A percentile compares a stretch with the other conserved stretches of the same genome.
These are phyloP conservation scores for Aspergillus nidulans DNA, from an alignment of 495 filamentous ascomycete genomes.

Conservation along the genomic window DNA sequence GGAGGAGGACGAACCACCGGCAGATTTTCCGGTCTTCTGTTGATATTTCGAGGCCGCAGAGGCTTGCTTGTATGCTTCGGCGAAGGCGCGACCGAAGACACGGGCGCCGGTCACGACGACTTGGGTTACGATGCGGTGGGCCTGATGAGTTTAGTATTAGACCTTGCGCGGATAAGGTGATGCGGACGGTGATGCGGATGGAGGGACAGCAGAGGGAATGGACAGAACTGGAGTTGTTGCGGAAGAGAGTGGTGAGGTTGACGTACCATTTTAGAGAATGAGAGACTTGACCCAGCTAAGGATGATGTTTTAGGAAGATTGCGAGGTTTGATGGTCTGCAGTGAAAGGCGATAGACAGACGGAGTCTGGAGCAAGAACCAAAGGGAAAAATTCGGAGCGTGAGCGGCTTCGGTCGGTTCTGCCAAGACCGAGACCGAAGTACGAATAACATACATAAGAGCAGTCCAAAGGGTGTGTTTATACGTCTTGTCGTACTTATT, in stretches of 20 bases:
- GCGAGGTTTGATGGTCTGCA: background rate
- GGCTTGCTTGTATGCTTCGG: slow-evolving; percentile 89
- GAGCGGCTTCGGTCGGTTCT: slow-evolving; percentile 12
- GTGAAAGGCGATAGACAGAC: slow-evolving; percentile 27
- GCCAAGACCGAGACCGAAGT: background rate
- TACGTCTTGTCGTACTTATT: background rate
- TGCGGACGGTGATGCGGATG: background rate
- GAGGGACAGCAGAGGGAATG: background rate
- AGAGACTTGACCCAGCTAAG: background rate
- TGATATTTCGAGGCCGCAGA: slow-evolving; percentile 79
- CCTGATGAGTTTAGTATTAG: slow-evolving; percentile 47
- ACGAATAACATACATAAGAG: background rate
- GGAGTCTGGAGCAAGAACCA: slow-evolving; percentile 16
- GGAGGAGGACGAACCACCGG: slow-evolving; percentile 48
- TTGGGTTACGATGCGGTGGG: slow-evolving; percentile 91
- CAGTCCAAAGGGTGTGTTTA: background rate
- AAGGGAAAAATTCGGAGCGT: slow-evolving; percentile 36
- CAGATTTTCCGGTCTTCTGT: slow-evolving; percentile 24
- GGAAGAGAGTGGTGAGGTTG: background rate
- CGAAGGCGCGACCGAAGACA: slow-evolving; percentile 88
- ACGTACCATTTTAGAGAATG: slow-evolving; percentile 16
- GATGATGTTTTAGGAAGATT: background rate
- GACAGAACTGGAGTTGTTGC: background rate
- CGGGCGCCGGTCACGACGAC: slow-evolving; percentile 84
- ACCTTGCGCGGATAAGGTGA: background rate